Conservation (phyloP, 2,329 filamentous ascomycete genomes). For the Zymoseptoria brevis region DNA sequence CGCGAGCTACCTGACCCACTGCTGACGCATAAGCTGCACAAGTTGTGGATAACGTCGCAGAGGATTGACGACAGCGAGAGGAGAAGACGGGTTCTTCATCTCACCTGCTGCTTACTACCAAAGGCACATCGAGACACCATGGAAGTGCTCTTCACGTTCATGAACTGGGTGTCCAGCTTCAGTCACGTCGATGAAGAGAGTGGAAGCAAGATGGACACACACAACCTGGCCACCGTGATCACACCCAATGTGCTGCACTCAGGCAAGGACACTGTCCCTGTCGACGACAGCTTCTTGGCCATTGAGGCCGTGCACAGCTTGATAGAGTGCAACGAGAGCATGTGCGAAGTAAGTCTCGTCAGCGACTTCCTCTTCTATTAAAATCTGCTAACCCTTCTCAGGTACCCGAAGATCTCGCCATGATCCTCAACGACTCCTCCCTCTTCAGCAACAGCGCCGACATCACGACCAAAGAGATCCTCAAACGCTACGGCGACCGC, state of each 20-base stretch:
- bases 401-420: conserved; percentile 88
- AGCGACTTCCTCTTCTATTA: background rate
- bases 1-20: conserved; percentile 90
- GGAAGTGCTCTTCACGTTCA: conserved; percentile 89
- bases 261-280: conserved; percentile 25
- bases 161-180: conserved; percentile 96
- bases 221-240: conserved; percentile 95
- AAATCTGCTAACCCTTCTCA: conserved; percentile 34
- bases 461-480: conserved; percentile 92
- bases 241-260: conserved; percentile 78
- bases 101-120: conserved; percentile 85
- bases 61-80: conserved; percentile 75
- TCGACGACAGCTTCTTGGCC: conserved; percentile 82
- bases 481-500: conserved; percentile 85
- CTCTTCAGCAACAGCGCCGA: conserved; percentile 77
- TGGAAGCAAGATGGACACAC: conserved; percentile 97
- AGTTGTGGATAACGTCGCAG: conserved; percentile 80
- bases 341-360: conserved; percentile 73
- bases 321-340: conserved; percentile 88
- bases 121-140: conserved; percentile 89
- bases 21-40: conserved; percentile 89
- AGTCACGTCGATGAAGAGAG: conserved; percentile 95
- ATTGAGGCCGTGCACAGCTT: conserved; percentile 88
- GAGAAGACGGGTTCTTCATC: conserved; percentile 75
- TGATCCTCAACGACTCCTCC: conserved; percentile 72